Percentiles rank a stretch among this genome's conserved stretches.
These are phyloP conservation scores for Rubus parviflorus DNA, from an alignment of 306 rosid species.

Conservation along the genomic window DNA sequence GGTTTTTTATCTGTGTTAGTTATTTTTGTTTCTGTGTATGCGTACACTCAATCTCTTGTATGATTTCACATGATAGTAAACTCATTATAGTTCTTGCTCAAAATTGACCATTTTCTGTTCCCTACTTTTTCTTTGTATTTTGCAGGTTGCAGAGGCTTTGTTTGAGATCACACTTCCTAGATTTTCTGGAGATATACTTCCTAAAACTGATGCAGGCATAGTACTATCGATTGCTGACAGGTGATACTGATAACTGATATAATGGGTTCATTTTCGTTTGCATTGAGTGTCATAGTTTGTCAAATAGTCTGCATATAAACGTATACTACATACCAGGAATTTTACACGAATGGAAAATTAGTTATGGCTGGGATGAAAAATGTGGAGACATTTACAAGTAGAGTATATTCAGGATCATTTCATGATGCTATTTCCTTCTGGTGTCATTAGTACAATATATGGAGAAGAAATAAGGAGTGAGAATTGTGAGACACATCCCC, in stretches of 20 bases:
- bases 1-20: slow-evolving; percentile 45
- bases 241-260: slow-evolving; percentile 32
- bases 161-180: slow-evolving; percentile 92
- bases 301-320: neutral
- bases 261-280: slow-evolving; percentile 25
- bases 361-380: neutral
- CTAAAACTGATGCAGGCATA: slow-evolving; percentile 71
- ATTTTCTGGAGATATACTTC: slow-evolving; percentile 89
- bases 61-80: neutral
- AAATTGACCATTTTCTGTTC: slow-evolving; percentile 21
- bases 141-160: slow-evolving; percentile 81
- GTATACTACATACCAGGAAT: neutral
- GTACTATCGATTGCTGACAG: slow-evolving; percentile 86
- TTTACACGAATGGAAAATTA: neutral
- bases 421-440: neutral
- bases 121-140: slow-evolving; percentile 14
- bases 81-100: neutral
- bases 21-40: slow-evolving; percentile 16
- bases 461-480: slow-evolving; percentile 1
- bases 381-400: neutral
- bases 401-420: neutral
- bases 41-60: neutral
- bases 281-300: neutral
- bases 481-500: neutral
- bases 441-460: neutral